Evolutionary conservation across 176 grass and related monocot genomes (phyloP), one percentile per base, ranked within the genome.

Genomic region (Carex pumila): DNA sequence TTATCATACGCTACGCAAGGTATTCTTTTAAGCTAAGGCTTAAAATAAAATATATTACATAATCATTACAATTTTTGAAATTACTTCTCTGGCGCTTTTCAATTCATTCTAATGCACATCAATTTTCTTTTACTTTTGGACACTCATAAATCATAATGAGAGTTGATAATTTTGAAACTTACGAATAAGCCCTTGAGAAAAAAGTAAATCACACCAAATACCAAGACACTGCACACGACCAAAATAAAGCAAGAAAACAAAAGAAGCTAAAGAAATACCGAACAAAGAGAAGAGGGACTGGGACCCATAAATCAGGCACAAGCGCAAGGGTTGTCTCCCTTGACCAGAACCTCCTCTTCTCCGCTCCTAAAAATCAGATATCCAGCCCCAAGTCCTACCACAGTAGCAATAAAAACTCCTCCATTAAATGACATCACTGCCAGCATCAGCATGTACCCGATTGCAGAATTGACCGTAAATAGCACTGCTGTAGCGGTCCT

Each of bases 381-480:
- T 12, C 96, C 93, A 32, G 79, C 65, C 7, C 91, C 93, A 56
- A 99, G 87, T 81, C 96, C 93, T 3, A 89, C 78, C 36, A 99
- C 73, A 37, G 94, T 79, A 80, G 91, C 93, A 81, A 94, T 18
- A 82, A 99, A 94, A 12, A 99, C 93, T 0, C 93, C 96, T 65
- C 69, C 89, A 90, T 99, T 99, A 89, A 99, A 99, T 12, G 96
- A 99, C 96, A 99, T 99, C 79, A 99, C 86, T 69, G 91, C 88
- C 37, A 99, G 88, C 96, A 99, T 99, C 80, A 99, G 91, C 74
- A 99, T 88, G 87, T 99, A 99, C 0, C 93, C 96, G 3, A 99
- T 81, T 17, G 65, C 93, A 8, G 96, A 90, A 89, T 99, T 99
- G 55, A 99, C 85, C 25, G 91, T 91, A 79, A 99, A 99, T 8